These are phyloP conservation scores for Neltuma alba DNA, from an alignment of 306 rosid genomes.

Conservation along the genomic window DNA sequence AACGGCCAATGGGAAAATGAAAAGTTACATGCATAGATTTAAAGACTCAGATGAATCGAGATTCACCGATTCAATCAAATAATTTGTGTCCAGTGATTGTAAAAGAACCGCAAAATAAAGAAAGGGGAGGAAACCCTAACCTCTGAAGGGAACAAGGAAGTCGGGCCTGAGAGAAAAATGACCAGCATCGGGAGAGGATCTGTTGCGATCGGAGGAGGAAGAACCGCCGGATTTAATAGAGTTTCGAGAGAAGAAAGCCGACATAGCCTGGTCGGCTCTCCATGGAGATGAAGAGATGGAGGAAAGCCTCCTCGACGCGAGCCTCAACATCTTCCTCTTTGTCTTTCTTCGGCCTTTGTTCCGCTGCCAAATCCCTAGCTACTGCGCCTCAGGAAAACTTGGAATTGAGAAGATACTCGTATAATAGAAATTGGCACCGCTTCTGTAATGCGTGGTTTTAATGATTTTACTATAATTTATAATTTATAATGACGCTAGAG, in stretches of 20 bases:
- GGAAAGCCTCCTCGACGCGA: conserved; percentile 60
- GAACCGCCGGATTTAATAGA: conserved; percentile 27
- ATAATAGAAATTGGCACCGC: background rate
- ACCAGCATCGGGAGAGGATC: conserved; percentile 36
- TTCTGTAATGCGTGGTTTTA: background rate
- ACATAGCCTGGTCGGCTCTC: conserved; percentile 43
- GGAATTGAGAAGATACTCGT: background rate
- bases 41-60: background rate
- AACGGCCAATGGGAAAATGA: background rate
- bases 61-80: background rate
- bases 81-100: background rate
- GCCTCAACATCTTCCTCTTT: conserved; percentile 53
- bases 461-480: no score
- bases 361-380: conserved; percentile 10
- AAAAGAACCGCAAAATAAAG: background rate
- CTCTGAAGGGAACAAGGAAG: conserved; percentile 44
- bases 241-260: conserved; percentile 42
- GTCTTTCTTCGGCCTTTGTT: background rate
- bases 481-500: background rate
- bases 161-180: conserved; percentile 30
- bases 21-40: background rate
- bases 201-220: conserved; percentile 36
- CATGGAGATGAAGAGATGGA: conserved; percentile 46
- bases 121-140: conserved; percentile 28
- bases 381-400: background rate